Base-by-base conservation (phyloP, 2,329 filamentous ascomycete species). In the Aspergillus jensenii region DNA sequence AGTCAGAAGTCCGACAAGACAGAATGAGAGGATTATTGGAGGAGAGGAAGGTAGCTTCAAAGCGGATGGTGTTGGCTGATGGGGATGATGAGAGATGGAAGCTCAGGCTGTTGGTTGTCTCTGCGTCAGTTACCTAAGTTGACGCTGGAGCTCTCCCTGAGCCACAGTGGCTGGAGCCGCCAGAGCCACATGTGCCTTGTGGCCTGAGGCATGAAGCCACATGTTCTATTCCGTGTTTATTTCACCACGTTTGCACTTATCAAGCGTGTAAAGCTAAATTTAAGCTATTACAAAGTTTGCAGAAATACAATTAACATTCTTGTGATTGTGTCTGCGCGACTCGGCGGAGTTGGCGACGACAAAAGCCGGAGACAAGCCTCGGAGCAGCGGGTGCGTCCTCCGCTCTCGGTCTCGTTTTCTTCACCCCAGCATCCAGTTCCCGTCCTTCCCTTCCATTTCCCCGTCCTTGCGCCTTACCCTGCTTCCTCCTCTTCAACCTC, bases 331-430 rank as follows among this genome's bases (percentile, higher is more conserved):
- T 44, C 23, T 37, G 7, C 46, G 31, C n/a, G 37, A 21, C 4
- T 49, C 37, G 35, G 9, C 27, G 27, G 27, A 41, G 17, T 25
- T 6, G 21, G 48, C 35, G 25, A 31, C 31, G 15, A 31, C 19
- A 12, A 25, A 40, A 39, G n/a, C 47, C 45, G 37, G 45, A 35
- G 65, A 64, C 68, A 67, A 69, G 68, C 71, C 70, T 73, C 70
- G 71, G 71, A 65, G 59, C 55, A 59, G 60, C 67, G 63, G 64
- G 62, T 59, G 57, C 59, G 48, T 56, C 57, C 59, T 66, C 65
- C 63, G 62, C 63, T 61, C 61, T 51, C 61, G 59, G 56, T 59
- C 56, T 62, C 40, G 55, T 56, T 61, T 61, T 63, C 60, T 65
- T 63, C 59, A 58, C 55, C 61, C 62, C 59, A 66, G 61, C 59